These are phyloP conservation scores for Aurantiochytrium sp. DNA, from an alignment of 108 stramenopile species.

Conservation along the genomic window DNA sequence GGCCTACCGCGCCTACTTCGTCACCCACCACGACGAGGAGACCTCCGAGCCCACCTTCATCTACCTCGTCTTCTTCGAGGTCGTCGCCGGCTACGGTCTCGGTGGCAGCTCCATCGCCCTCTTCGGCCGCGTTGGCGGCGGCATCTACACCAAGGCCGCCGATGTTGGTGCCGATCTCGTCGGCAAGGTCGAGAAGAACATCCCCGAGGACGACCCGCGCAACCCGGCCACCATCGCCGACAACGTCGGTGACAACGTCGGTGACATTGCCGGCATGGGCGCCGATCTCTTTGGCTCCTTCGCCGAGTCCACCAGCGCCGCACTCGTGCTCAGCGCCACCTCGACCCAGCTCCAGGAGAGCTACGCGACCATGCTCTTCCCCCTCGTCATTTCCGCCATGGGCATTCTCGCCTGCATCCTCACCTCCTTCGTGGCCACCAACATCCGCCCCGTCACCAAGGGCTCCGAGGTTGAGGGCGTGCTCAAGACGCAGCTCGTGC, in stretches of 20 bases:
- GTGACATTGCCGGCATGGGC: conserved; percentile 98
- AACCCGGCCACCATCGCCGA: conserved; percentile 99
- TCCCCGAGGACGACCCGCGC: conserved; percentile 97
- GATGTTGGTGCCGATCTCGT: conserved; percentile 99
- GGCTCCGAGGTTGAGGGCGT: conserved; percentile 84
- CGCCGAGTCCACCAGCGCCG: conserved; percentile 94
- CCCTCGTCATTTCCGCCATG: conserved; percentile 80
- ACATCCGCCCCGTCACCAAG: conserved; percentile 63
- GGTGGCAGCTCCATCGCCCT: conserved; percentile 96
- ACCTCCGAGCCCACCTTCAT: conserved; percentile 37
- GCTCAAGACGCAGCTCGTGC: conserved; percentile 65
- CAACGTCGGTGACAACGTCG: conserved; percentile 98
- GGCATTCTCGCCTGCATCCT: conserved; percentile 88
- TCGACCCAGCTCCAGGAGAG: conserved; percentile 43
- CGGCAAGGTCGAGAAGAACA: conserved; percentile 95
- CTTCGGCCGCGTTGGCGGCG: conserved; percentile 98
- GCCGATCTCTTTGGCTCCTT: conserved; percentile 96
- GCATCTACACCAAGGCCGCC: conserved; percentile 99
- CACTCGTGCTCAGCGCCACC: conserved; percentile 75
- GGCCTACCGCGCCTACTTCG: not conserved
- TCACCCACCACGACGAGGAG: conserved; percentile 27
- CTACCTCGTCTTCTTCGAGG: not conserved
- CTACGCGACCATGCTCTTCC: conserved; percentile 88
- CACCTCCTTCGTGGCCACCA: conserved; percentile 81
- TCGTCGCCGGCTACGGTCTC: conserved; percentile 88